Conservation (phyloP, 2,329 filamentous ascomycete genomes). For the Colletotrichum sp. region DNA sequence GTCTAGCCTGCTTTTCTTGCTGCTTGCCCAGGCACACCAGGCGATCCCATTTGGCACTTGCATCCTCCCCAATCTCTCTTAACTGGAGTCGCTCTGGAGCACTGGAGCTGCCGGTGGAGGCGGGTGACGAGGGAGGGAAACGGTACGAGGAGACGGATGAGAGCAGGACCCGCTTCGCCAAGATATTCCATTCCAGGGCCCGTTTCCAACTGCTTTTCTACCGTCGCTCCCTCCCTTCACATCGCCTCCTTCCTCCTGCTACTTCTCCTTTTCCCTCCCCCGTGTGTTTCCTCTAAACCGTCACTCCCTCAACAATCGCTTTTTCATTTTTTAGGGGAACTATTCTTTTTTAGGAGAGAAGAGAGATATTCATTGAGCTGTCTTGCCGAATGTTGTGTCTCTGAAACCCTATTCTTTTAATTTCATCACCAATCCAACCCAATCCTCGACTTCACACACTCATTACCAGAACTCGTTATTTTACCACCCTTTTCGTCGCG, state of each 20-base stretch:
- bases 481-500: neutral
- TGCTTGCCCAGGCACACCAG: neutral
- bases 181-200: slow-evolving; percentile 12
- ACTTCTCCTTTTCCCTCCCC: neutral
- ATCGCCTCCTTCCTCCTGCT: neutral
- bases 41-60: slow-evolving; percentile 7
- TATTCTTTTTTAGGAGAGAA: neutral
- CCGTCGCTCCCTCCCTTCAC: slow-evolving; percentile 6
- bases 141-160: neutral
- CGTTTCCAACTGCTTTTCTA: slow-evolving; percentile 20
- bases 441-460: slow-evolving; percentile 17
- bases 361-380: neutral
- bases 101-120: neutral
- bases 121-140: neutral
- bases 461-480: slow-evolving; percentile 18
- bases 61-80: neutral
- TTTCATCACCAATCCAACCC: neutral
- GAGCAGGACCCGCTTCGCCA: neutral
- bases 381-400: neutral
- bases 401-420: slow-evolving; percentile 16
- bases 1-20: neutral
- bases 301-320: slow-evolving; percentile 20
- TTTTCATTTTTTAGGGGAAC: slow-evolving; percentile 5
- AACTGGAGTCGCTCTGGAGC: neutral
- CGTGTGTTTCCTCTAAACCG: slow-evolving; percentile 18